These are phyloP conservation scores for Persicaria maculosa DNA, from an alignment of 148 eudicot genomes.

Conservation along the genomic window DNA sequence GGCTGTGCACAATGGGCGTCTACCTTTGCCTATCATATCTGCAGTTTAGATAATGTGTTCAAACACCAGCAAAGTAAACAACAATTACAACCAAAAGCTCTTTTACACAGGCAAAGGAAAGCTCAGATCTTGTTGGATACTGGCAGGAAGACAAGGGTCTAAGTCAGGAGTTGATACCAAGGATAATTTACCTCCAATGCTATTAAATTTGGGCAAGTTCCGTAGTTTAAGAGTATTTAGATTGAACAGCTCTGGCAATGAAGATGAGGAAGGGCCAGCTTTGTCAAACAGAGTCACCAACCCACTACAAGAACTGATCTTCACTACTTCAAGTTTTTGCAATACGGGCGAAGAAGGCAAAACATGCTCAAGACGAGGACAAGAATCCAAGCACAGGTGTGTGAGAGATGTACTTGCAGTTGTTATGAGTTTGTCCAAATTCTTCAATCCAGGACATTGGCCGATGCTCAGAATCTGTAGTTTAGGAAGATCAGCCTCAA, in stretches of 20 bases:
- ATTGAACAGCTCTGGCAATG: neutral
- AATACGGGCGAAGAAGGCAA: conserved; percentile 1
- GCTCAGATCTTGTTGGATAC: neutral
- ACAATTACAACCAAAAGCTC: too few relatives aligned
- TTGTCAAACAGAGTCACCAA: conserved; percentile 14
- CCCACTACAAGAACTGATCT: conserved; percentile 19
- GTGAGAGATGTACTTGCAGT: conserved; percentile 6
- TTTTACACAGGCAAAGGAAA: too few relatives aligned
- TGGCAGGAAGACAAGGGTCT: neutral
- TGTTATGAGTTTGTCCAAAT: conserved; percentile 2
- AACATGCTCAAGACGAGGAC: conserved; percentile 15
- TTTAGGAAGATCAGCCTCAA: conserved; percentile 17
- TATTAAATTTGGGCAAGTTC: neutral
- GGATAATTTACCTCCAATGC: neutral
- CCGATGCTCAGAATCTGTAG: conserved; percentile 5
- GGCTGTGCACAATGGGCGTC: too few relatives aligned
- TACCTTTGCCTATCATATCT: too few relatives aligned
- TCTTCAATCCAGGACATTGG: conserved; percentile 16
- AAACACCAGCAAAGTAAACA: too few relatives aligned
- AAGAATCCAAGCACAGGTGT: conserved; percentile 14
- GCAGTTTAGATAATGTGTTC: too few relatives aligned
- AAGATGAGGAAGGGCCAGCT: neutral
- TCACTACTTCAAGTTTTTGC: conserved; percentile 10
- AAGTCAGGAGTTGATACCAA: neutral
- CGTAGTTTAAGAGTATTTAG: neutral